phyloP scores from a whole-genome alignment of 331 rosid genomes.

The Cydonia oblonga region DNA sequence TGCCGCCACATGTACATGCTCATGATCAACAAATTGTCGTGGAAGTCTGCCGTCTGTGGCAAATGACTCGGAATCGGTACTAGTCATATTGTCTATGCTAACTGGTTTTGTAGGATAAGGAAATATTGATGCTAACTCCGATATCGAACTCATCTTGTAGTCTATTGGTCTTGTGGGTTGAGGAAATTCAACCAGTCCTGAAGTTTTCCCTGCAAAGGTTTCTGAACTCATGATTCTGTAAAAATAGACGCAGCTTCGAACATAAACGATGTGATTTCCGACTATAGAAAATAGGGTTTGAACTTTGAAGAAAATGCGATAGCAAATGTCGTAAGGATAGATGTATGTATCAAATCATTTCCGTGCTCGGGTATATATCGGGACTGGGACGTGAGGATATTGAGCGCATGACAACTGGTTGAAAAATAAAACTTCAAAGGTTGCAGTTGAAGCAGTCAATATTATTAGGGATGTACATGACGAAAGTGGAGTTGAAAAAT shows the following conservation, averaged over 20 bases:
- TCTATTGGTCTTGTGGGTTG: constrained; percentile 3
- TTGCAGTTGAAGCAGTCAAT: neutral
- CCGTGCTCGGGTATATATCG: neutral
- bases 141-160: neutral
- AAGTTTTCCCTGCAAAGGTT: neutral
- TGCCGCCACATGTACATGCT: neutral
- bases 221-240: neutral
- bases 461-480: no score
- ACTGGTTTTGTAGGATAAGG: no score
- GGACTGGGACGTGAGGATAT: neutral
- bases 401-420: neutral
- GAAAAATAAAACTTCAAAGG: neutral
- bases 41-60: neutral
- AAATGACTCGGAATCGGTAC: neutral
- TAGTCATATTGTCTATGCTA: neutral
- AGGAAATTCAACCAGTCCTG: constrained; percentile 5
- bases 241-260: neutral
- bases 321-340: neutral
- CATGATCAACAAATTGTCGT: neutral
- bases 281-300: neutral
- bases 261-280: neutral
- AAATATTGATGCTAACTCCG: no score
- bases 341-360: neutral
- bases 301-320: neutral
- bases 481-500: neutral